A percentile compares a stretch with the other conserved stretches of the same genome.
phyloP scores from a whole-genome alignment of 2,329 filamentous ascomycete species.

The Colletotrichum acutatum region DNA sequence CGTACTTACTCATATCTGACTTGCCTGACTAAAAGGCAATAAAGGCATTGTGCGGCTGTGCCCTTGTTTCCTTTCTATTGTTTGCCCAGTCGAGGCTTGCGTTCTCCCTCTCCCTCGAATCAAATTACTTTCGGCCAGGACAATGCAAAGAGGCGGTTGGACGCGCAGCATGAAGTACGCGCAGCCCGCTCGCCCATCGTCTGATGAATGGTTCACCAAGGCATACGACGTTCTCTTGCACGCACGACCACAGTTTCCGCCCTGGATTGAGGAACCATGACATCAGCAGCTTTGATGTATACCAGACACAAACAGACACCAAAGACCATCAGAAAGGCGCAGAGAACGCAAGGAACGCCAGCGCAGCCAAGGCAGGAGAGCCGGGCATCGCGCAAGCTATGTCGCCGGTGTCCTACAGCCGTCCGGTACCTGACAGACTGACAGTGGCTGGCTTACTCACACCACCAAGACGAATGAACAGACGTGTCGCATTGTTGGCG shows the following conservation, averaged over 20 bases:
- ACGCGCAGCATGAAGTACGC: background rate
- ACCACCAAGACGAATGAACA: background rate
- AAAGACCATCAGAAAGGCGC: too few relatives aligned
- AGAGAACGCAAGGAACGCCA: background rate
- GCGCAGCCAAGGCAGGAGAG: background rate
- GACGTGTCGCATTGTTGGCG: background rate
- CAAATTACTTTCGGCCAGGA: background rate
- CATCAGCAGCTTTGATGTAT: background rate
- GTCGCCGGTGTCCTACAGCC: background rate
- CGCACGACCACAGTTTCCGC: background rate
- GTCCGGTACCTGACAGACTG: constrained; percentile 3
- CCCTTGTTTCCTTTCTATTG: too few relatives aligned
- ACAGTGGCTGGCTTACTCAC: constrained; percentile 12
- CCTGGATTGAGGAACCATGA: background rate
- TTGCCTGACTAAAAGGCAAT: too few relatives aligned
- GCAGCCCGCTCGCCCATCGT: background rate
- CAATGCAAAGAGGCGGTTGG: background rate
- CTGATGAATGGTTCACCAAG: background rate
- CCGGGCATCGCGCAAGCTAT: background rate
- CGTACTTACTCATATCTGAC: background rate
- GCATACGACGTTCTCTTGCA: background rate
- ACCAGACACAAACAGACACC: background rate
- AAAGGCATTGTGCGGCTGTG: background rate
- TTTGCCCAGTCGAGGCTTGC: background rate
- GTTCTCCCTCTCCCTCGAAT: background rate